These are phyloP conservation scores for Lipomyces orientalis DNA, from an alignment of 805 yeast species.

Conservation along the genomic window DNA sequence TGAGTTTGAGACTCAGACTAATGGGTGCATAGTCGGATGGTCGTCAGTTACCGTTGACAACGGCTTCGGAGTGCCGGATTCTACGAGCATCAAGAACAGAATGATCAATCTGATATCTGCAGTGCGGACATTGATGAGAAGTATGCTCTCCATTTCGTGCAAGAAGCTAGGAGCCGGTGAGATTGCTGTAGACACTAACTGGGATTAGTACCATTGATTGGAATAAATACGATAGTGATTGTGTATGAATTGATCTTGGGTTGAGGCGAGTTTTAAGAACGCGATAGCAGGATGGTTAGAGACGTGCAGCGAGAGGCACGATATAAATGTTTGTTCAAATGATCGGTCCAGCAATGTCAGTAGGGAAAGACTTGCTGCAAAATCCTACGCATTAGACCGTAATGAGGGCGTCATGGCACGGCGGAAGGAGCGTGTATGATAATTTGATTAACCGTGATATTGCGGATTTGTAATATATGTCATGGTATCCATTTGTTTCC, in stretches of 20 bases:
- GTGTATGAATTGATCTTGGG: constrained; percentile 74
- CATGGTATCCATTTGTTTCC: not conserved
- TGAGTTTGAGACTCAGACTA: not conserved
- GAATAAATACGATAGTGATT: constrained; percentile 67
- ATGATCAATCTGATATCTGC: constrained; percentile 72
- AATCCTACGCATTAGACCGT: not conserved
- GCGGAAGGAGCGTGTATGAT: not conserved
- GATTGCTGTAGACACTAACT: not conserved
- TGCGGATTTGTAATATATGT: not conserved
- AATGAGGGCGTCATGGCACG: not conserved
- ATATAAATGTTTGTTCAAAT: not conserved
- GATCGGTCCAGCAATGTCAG: no score
- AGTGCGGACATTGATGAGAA: constrained; percentile 73
- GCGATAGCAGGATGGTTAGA: not conserved
- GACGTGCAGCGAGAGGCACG: not conserved
- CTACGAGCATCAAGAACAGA: constrained; percentile 59
- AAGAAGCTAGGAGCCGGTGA: not conserved
- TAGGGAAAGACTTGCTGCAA: no score
- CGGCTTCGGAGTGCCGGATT: constrained; percentile 52
- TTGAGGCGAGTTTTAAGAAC: constrained; percentile 42
- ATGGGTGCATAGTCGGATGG: constrained; percentile 52
- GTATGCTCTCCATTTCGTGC: constrained; percentile 47
- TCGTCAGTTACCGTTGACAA: constrained; percentile 49
- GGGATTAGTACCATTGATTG: constrained; percentile 65
- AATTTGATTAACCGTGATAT: not conserved